Evolutionary conservation across 345 rosid genomes (phyloP).

Genomic region (Hibiscus trionum): DNA sequence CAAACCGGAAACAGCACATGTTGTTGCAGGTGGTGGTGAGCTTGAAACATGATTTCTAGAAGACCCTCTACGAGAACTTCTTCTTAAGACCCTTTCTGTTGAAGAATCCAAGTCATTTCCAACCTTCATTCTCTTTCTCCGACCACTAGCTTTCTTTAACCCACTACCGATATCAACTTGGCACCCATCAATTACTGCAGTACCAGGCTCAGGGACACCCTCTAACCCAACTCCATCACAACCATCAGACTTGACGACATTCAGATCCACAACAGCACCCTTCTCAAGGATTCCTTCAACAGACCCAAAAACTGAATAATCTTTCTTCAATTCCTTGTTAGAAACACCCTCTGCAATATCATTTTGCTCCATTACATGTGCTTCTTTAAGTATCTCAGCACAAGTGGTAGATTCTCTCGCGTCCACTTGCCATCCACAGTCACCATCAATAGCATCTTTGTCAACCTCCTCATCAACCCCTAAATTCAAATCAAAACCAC

Average conservation of each 20-base stretch:
- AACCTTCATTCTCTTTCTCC: conserved; percentile 50
- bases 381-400: conserved; percentile 17
- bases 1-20: conserved; percentile 23
- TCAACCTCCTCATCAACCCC: conserved; percentile 37
- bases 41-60: conserved; percentile 29
- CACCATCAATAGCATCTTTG: conserved; percentile 28
- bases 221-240: conserved; percentile 22
- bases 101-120: conserved; percentile 18
- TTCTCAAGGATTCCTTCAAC: conserved; percentile 29
- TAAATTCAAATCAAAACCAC: conserved; percentile 78
- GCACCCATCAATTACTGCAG: conserved; percentile 23
- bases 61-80: conserved; percentile 75
- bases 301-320: conserved; percentile 26
- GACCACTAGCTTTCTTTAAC: conserved; percentile 26
- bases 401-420: conserved; percentile 10
- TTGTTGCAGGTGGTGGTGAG: conserved; percentile 13
- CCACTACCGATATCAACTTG: conserved; percentile 27
- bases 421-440: conserved; percentile 17
- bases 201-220: conserved; percentile 20
- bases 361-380: conserved; percentile 19
- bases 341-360: conserved; percentile 18
- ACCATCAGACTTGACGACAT: conserved; percentile 14
- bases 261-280: conserved; percentile 15
- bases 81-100: conserved; percentile 54
- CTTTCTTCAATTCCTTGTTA: conserved; percentile 36